Evolutionary conservation across 202 grass and related monocot genomes (phyloP).

Genomic region (Elaeis oleifera): DNA sequence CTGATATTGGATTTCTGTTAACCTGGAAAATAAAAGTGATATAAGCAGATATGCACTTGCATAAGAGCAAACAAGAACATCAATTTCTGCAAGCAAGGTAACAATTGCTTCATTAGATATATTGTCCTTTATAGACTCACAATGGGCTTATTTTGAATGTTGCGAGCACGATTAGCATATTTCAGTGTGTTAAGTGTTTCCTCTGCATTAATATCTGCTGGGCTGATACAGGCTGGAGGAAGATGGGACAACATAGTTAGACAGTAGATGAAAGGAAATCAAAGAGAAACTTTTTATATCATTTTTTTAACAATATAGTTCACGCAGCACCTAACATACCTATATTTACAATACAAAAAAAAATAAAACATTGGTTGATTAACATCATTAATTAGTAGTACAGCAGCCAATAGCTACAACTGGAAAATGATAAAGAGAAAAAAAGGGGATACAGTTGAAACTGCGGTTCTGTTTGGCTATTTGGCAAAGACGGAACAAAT

Average conservation of each 20-base stretch:
- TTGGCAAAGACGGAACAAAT: too few species aligned
- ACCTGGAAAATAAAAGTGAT: constrained; percentile 42
- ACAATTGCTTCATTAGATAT: constrained; percentile 1
- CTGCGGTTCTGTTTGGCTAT: too few species aligned
- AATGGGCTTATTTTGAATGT: constrained; percentile 97
- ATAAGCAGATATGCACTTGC: not conserved
- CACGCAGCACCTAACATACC: too few species aligned
- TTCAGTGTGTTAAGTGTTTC: constrained; percentile 98
- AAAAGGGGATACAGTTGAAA: too few species aligned
- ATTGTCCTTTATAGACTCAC: constrained; percentile 43
- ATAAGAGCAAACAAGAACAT: too few species aligned
- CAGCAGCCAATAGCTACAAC: too few species aligned
- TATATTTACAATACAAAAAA: too few species aligned
- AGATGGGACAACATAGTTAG: constrained; percentile 21
- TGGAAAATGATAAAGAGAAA: too few species aligned
- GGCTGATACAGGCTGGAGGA: constrained; percentile 91
- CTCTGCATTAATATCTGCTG: constrained; percentile 98
- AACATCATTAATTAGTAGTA: too few species aligned
- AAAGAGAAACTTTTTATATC: constrained; percentile 11
- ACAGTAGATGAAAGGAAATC: constrained; percentile 25
- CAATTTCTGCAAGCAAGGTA: too few species aligned
- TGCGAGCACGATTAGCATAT: constrained; percentile 98
- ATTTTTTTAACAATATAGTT: not conserved
- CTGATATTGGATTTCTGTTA: constrained; percentile 91
- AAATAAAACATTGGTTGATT: too few species aligned